These are phyloP conservation scores for Babesia sp. DNA, from an alignment of 169 alveolate genomes.

Conservation along the genomic window DNA sequence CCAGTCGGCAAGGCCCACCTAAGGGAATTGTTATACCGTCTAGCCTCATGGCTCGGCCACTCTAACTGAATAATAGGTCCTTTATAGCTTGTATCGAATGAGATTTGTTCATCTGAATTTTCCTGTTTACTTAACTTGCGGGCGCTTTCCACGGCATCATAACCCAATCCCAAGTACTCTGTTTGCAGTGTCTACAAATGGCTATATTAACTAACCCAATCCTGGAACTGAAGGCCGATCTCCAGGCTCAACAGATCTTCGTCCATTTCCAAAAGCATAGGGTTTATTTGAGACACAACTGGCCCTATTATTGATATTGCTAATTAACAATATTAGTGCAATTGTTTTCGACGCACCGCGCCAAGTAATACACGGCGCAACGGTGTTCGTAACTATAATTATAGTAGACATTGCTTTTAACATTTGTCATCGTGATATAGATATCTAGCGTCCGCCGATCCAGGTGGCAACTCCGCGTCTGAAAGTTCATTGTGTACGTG, in stretches of 20 bases:
- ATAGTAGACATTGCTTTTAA: background rate
- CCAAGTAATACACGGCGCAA: background rate
- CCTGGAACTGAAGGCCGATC: constrained; percentile 7
- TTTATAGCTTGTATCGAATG: constrained; percentile 18
- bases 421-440: constrained; percentile 69
- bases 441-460: constrained; percentile 58
- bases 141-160: constrained; percentile 16
- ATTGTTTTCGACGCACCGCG: background rate
- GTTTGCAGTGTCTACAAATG: background rate
- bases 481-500: constrained; percentile 1
- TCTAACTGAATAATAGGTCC: constrained; percentile 27
- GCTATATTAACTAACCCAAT: background rate
- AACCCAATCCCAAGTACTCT: constrained; percentile 61
- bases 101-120: background rate
- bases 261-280: background rate
- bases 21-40: constrained; percentile 45
- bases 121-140: background rate
- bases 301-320: background rate
- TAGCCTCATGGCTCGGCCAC: background rate
- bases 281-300: background rate
- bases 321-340: background rate
- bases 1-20: constrained; percentile 31
- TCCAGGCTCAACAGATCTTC: background rate
- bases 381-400: background rate
- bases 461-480: constrained; percentile 73